Evolutionary conservation across 2,329 filamentous ascomycete species (phyloP).

Genomic region (Zymoseptoria brevis): DNA sequence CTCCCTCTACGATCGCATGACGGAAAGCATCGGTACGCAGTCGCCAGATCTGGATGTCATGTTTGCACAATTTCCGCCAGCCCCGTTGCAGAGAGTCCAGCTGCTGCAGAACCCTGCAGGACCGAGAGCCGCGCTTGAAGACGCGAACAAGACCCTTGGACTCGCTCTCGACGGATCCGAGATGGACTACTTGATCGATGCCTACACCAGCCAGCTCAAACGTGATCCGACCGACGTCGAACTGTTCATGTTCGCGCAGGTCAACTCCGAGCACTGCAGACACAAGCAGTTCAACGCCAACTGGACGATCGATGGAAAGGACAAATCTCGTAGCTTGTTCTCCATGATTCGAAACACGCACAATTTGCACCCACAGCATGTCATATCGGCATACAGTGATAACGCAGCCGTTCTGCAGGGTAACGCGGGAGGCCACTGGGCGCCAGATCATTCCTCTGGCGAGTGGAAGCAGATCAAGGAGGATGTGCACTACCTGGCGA

Average conservation of each 20-base stretch:
- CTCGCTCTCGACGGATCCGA: constrained; percentile 81
- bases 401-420: constrained; percentile 90
- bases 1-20: constrained; percentile 88
- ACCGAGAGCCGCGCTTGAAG: constrained; percentile 67
- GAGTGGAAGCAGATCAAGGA: constrained; percentile 85
- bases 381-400: constrained; percentile 94
- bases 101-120: constrained; percentile 41
- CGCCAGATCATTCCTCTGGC: constrained; percentile 75
- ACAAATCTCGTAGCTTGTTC: constrained; percentile 75
- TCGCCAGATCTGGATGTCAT: constrained; percentile 65
- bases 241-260: constrained; percentile 98
- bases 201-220: constrained; percentile 59
- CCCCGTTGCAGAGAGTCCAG: constrained; percentile 65
- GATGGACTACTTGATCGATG: constrained; percentile 88
- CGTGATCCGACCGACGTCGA: constrained; percentile 78
- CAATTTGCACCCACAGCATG: constrained; percentile 64
- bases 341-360: constrained; percentile 97
- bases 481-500: constrained; percentile 76
- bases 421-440: constrained; percentile 68
- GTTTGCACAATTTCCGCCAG: constrained; percentile 63
- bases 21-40: constrained; percentile 63
- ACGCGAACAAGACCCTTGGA: constrained; percentile 76
- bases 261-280: constrained; percentile 91
- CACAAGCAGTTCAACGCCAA: constrained; percentile 94
- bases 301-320: constrained; percentile 85